These are phyloP conservation scores for Bryoerythrophyllum caledonicum DNA, from an alignment of 225 moss, liverwort and hornwort species.

Conservation along the genomic window DNA sequence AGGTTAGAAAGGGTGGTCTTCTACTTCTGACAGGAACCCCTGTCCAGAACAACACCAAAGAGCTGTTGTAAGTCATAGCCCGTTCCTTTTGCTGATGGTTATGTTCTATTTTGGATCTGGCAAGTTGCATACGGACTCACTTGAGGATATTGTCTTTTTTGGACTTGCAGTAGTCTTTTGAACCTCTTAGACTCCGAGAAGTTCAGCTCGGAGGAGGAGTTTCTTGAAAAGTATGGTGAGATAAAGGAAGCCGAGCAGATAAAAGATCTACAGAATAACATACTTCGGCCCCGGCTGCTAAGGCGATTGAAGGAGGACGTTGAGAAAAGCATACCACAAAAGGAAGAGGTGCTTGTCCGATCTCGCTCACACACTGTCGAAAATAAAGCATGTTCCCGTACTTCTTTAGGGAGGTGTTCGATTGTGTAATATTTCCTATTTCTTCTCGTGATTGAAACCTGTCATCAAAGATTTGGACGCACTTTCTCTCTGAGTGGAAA, in stretches of 20 bases:
- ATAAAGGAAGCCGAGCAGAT: conserved; percentile 85
- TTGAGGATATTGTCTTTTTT: neutral
- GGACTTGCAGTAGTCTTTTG: conserved; percentile 70
- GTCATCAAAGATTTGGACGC: neutral
- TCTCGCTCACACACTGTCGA: too few species aligned
- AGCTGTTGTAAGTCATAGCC: conserved; percentile 65
- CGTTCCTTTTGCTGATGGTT: too few species aligned
- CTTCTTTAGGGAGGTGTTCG: neutral
- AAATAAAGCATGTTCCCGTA: too few species aligned
- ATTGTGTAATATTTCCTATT: neutral
- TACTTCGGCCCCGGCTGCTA: conserved; percentile 66
- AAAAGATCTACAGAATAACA: conserved; percentile 76
- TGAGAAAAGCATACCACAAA: conserved; percentile 83
- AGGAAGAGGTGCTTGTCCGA: conserved; percentile 65
- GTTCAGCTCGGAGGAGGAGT: conserved; percentile 75
- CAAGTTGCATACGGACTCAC: too few species aligned
- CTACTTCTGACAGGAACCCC: conserved; percentile 86
- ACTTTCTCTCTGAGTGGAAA: neutral
- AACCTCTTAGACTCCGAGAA: conserved; percentile 67
- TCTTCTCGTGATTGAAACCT: neutral
- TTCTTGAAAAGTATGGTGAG: conserved; percentile 72
- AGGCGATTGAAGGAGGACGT: conserved; percentile 90
- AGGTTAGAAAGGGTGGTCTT: conserved; percentile 61
- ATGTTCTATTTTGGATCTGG: neutral
- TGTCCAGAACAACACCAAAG: conserved; percentile 84